phyloP scores from a whole-genome alignment of 1,139 yeast species.

The Pichia sp. region DNA sequence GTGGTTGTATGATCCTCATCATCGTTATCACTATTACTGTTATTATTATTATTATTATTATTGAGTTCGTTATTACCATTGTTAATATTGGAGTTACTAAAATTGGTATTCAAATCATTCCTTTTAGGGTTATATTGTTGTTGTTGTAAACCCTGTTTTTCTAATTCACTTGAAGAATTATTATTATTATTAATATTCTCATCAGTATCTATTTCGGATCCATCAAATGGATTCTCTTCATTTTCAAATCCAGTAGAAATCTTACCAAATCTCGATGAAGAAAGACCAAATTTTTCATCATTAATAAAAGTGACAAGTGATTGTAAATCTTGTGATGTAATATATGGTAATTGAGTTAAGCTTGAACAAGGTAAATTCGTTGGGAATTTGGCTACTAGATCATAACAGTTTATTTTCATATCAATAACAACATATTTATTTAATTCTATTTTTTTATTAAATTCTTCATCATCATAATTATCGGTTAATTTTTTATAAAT shows the following conservation, averaged over 20 bases:
- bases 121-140: no score
- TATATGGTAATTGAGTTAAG: conserved; percentile 46
- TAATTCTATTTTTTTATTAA: conserved; percentile 14
- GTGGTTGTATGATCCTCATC: neutral
- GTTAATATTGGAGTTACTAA: neutral
- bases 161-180: no score
- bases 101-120: neutral
- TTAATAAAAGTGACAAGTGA: conserved; percentile 59
- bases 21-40: neutral
- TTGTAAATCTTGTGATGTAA: conserved; percentile 53
- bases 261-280: conserved; percentile 15
- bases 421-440: conserved; percentile 59
- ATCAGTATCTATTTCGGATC: conserved; percentile 25
- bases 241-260: conserved; percentile 1
- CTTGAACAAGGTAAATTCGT: conserved; percentile 46
- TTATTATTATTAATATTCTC: neutral
- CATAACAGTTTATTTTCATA: conserved; percentile 55
- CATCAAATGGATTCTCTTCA: conserved; percentile 29
- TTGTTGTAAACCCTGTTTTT: no score
- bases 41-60: conserved; percentile 1
- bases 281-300: conserved; percentile 31
- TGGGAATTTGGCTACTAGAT: conserved; percentile 56
- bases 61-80: neutral
- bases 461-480: conserved; percentile 3
- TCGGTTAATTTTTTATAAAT: conserved; percentile 13